Evolutionary conservation across 1,139 yeast genomes (phyloP), one percentile per base, ranked within the genome.

Genomic region (Kodamaea suecica): DNA sequence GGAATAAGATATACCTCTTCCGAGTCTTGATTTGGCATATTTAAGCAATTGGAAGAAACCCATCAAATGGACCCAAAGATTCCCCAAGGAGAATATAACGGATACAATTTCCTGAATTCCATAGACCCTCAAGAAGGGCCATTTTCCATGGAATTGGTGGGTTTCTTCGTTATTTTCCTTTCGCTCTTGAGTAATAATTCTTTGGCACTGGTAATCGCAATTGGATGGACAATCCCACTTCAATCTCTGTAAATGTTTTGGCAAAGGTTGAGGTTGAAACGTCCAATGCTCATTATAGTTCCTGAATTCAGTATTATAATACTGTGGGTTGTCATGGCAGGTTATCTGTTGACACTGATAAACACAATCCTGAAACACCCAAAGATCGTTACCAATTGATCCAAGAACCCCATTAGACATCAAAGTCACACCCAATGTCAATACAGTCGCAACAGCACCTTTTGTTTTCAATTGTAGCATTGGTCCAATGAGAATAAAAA

Each of bases 171-270:
- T 66, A 3, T 61, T 47, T 0, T 42, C 45, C 13, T 66, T 63
- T 15, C 95, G 66, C 31, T 70, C 63, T 2, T 51, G 48, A 0
- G 96, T 88, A 30, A 90, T 67, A 11, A 76, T 56, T 39, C 85
- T 77, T 57, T 92, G 97, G 55, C 98, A 92, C 47, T 78, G 83
- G 59, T 92, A 92, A 59, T 92, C 97, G 59, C 98, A 92, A 53
- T 92, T 82, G 31, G 80, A 75, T 7, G 63, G 61, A 55, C 97
- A 90, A 39, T 78, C 76, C 98, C 98, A 92, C 3, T 71, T 67
- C 11, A 88, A 53, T 3, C 76, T 41, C 29, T 61, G 57, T 33
- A 84, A 60, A 38, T 70, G 57, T 11, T 53, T 40, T 0, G 78
- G 65, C 19, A 78, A 49, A 1, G 74, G 73, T 40, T 59, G 49